Conservation (phyloP, 1,284 basidiomycete species). For the Rhizoctonia solani region DNA sequence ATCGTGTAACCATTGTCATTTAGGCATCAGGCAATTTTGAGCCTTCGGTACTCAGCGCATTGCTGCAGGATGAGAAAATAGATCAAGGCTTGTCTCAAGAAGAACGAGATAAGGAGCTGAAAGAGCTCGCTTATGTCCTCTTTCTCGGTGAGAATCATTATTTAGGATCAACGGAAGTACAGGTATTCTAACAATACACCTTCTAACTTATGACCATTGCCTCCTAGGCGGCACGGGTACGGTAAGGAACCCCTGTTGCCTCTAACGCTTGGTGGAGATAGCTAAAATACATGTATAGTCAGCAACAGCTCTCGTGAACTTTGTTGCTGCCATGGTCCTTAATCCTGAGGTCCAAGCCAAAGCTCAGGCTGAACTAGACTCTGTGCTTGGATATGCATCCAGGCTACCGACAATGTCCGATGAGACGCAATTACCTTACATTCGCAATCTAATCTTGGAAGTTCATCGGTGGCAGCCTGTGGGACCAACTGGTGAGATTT, state of each 20-base stretch:
- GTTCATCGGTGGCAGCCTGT: slow-evolving; percentile 42
- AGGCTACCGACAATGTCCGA: slow-evolving; percentile 40
- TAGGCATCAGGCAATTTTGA: background rate
- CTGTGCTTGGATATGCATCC: slow-evolving; percentile 40
- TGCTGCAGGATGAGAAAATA: slow-evolving; percentile 6
- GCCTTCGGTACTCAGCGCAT: slow-evolving; percentile 6
- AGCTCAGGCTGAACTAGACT: slow-evolving; percentile 42
- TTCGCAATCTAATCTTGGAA: slow-evolving; percentile 41
- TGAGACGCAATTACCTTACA: slow-evolving; percentile 39
- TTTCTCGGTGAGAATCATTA: background rate
- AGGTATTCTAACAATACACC: too few species aligned
- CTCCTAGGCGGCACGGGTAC: slow-evolving; percentile 17
- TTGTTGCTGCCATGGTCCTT: slow-evolving; percentile 41
- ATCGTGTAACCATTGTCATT: background rate
- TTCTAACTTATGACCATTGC: background rate
- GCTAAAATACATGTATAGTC: slow-evolving; percentile 21
- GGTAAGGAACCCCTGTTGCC: background rate
- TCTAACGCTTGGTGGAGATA: background rate
- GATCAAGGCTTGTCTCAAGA: background rate
- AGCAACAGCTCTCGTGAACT: slow-evolving; percentile 38
- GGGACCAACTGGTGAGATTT: slow-evolving; percentile 20
- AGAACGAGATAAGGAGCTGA: slow-evolving; percentile 3
- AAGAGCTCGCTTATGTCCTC: too few species aligned
- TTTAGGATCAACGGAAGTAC: slow-evolving; percentile 7
- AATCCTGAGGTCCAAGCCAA: slow-evolving; percentile 41